These are phyloP conservation scores for Aspergillus sp. DNA, from an alignment of 2,329 filamentous ascomycete genomes.

Conservation along the genomic window DNA sequence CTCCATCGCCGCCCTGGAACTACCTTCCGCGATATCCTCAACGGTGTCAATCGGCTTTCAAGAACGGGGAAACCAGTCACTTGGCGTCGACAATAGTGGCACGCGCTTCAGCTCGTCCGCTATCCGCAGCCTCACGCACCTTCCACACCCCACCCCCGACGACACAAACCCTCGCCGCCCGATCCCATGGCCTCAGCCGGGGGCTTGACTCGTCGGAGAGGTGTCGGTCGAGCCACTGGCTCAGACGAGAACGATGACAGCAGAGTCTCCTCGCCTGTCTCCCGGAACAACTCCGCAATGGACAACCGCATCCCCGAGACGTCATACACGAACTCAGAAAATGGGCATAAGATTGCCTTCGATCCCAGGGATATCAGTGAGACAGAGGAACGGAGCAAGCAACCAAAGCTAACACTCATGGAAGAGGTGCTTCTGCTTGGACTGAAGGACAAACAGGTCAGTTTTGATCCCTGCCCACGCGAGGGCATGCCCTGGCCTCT, in stretches of 20 bases:
- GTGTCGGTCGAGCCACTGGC: conserved; percentile 57
- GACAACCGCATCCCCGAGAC: conserved; percentile 65
- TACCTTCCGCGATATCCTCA: conserved; percentile 9
- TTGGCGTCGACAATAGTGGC: conserved; percentile 15
- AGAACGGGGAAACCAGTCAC: background rate
- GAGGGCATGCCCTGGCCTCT: background rate
- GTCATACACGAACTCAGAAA: conserved; percentile 81
- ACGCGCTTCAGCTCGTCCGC: conserved; percentile 15
- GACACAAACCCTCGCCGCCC: conserved; percentile 22
- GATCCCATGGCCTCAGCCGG: conserved; percentile 62
- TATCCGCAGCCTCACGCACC: conserved; percentile 14
- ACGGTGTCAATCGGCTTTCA: background rate
- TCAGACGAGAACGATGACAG: conserved; percentile 64
- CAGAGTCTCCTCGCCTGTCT: conserved; percentile 65
- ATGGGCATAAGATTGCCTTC: conserved; percentile 98
- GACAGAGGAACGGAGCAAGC: conserved; percentile 92
- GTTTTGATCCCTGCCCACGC: conserved; percentile 25
- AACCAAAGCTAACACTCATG: conserved; percentile 98
- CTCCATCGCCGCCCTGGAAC: conserved; percentile 13
- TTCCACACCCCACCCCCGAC: conserved; percentile 15
- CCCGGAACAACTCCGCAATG: conserved; percentile 59
- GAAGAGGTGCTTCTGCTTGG: conserved; percentile 95
- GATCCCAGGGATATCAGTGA: conserved; percentile 97
- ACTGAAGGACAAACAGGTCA: conserved; percentile 96
- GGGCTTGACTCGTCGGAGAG: conserved; percentile 70